phyloP scores from a whole-genome alignment of 225 moss, liverwort and hornwort species.

The Sphagnum tenellum region DNA sequence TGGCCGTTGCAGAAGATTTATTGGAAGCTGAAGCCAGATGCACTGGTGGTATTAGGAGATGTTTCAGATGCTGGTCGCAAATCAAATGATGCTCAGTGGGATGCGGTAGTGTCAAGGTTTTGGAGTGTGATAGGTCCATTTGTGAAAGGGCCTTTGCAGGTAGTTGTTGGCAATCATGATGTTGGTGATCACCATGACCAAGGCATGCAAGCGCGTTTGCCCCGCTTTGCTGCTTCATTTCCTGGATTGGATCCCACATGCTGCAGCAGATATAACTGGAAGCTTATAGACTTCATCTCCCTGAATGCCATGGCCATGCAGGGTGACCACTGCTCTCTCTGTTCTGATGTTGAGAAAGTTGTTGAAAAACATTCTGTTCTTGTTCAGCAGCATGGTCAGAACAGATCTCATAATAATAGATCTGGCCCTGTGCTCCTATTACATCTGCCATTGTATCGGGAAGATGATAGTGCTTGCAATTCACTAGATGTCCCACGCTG shows the following conservation, averaged over 20 bases:
- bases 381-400: neutral
- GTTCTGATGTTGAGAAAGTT: slow-evolving; percentile 16
- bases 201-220: slow-evolving; percentile 21
- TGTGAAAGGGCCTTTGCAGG: slow-evolving; percentile 22
- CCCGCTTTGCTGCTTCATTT: slow-evolving; percentile 46
- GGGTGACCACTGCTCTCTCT: slow-evolving; percentile 21
- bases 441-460: slow-evolving; percentile 44
- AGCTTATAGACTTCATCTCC: slow-evolving; percentile 30
- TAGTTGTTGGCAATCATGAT: slow-evolving; percentile 55
- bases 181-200: slow-evolving; percentile 47
- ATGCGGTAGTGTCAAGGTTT: slow-evolving; percentile 31
- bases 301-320: slow-evolving; percentile 50
- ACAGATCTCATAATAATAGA: too few relatives aligned
- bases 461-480: slow-evolving; percentile 25
- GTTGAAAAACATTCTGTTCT: slow-evolving; percentile 10
- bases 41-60: slow-evolving; percentile 50
- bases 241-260: slow-evolving; percentile 31
- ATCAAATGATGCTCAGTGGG: slow-evolving; percentile 40
- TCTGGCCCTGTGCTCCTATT: slow-evolving; percentile 26
- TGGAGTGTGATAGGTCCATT: slow-evolving; percentile 31
- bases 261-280: slow-evolving; percentile 26
- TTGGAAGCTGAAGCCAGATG: slow-evolving; percentile 31
- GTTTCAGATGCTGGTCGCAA: slow-evolving; percentile 46
- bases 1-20: slow-evolving; percentile 15
- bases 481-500: slow-evolving; percentile 39